Base-by-base conservation (phyloP, 371 early-diverging fungal species). In the Batrachochytrium dendrobatidis region DNA sequence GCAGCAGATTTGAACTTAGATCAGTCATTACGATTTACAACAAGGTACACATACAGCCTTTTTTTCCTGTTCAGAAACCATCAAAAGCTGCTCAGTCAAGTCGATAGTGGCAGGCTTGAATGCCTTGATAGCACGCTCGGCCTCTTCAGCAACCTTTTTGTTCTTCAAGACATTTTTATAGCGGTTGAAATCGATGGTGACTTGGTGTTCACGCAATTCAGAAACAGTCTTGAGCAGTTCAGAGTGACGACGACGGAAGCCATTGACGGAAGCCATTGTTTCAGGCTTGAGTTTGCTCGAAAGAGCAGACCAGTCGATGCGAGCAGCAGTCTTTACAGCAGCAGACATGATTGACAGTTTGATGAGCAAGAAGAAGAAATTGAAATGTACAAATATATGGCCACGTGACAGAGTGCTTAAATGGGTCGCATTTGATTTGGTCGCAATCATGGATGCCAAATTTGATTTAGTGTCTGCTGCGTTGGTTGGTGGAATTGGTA, bases 171-270 rank as follows among this genome's bases (percentile, higher is more conserved):
- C 77, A 49, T 73, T 77, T 63, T 90, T 85, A 82, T 94, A 96
- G 68, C 83, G 81, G 25, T 76, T 86, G 71, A 95, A 95, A 76
- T 95, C 90, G 60, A 96, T 82, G 53, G 85, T 69, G 56, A 84
- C 82, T 68, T 82, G 75, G 57, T 89, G 89, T 70, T 90, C 90
- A 73, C 85, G 78, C 56, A 96, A 84, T 67, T 88, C 89, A 54
- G 69, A 51, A 61, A 94, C 81, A 67, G 89, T 84, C 77, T 89
- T 89, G 53, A 85, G 81, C 71, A 94, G 91, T 35, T 92, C 94
- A 15, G 62, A 55, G 72, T 92, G 92, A 66, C 94, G 88, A 75
- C 94, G 91, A 69, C 95, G 94, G 89, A 96, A 95, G 45, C 89
- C 86, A 64, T 76, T 76, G 59, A 96, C 77, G 31, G 91, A 74